Evolutionary conservation across 805 yeast species (phyloP), one percentile per base, ranked within the genome.

Genomic region (Schwanniomyces vanrijiae): DNA sequence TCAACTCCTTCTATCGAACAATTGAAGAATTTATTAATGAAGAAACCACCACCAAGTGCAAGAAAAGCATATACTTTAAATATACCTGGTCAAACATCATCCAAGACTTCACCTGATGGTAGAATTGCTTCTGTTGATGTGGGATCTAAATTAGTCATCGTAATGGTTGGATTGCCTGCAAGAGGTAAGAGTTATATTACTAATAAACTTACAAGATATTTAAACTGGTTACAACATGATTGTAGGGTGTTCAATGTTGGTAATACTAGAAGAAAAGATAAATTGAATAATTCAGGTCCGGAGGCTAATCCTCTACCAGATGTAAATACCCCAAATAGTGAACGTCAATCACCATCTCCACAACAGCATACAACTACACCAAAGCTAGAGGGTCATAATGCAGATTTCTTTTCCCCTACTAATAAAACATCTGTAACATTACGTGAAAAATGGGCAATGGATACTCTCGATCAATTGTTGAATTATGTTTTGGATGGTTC

Each of bases 91-190:
- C 86, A 90, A 51, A 90, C 97, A 0, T 80, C 86, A 42, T 84
- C 91, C 1, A 83, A 87, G 50, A 80, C 80, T 2, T 82, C 90
- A 0, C 94, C 96, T 0, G 92, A 88, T 61, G 89, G 89, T 3
- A 71, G 73, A 26, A 81, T 82, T 28, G 81, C 83, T 1, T 72
- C 78, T 20, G 75, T 56, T 54, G 97, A 90, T 59, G 83, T 87
- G 4, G 92, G 90, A 1, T 82, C 90, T 11, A 87, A 90, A 60
- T 76, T 92, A 44, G 96, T 92, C 13, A 89, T 92, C 49, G 95
- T 94, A 16, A 92, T 92, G 98, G 97, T 92, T 13, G 99, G 99
- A 0, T 68, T 86, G 28, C 98, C 98, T 0, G 97, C 97, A 0
- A 75, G 97, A 45, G 99, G 99, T 3, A 92, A 92, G 65, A 87